phyloP scores from a whole-genome alignment of 1,139 yeast genomes.

The Magnusiomyces tetraspermus region DNA sequence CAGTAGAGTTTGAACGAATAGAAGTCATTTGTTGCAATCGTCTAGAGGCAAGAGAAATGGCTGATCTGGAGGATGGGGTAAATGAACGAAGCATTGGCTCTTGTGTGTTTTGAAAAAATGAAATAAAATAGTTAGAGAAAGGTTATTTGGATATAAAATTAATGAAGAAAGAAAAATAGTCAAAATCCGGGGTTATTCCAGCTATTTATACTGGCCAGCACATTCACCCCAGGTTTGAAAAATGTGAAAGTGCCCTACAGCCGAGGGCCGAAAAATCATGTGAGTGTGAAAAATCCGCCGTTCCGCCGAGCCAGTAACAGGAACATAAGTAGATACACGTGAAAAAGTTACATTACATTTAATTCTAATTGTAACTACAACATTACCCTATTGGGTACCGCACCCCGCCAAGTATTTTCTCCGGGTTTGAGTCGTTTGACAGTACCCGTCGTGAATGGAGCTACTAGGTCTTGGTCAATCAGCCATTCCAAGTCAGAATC shows the following conservation, averaged over 20 bases:
- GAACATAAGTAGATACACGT: neutral
- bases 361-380: neutral
- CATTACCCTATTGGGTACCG: neutral
- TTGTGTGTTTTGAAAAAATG: neutral
- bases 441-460: neutral
- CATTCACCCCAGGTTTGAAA: neutral
- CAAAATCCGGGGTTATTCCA: neutral
- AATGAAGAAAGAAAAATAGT: neutral
- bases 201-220: neutral
- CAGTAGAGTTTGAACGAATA: conserved; percentile 27
- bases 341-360: neutral
- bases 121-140: too few species aligned
- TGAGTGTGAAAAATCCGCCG: neutral
- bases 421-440: neutral
- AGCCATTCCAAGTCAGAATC: neutral
- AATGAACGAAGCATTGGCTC: conserved; percentile 9
- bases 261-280: neutral
- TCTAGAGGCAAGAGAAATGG: conserved; percentile 7
- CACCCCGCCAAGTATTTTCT: neutral
- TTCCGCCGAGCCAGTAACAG: neutral
- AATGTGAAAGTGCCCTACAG: neutral
- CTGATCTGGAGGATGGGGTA: conserved; percentile 8
- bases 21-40: neutral
- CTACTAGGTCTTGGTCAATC: neutral
- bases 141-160: too few species aligned